Base-by-base conservation (phyloP, 2,329 filamentous ascomycete species). In the Macroventuria anomochaeta region DNA sequence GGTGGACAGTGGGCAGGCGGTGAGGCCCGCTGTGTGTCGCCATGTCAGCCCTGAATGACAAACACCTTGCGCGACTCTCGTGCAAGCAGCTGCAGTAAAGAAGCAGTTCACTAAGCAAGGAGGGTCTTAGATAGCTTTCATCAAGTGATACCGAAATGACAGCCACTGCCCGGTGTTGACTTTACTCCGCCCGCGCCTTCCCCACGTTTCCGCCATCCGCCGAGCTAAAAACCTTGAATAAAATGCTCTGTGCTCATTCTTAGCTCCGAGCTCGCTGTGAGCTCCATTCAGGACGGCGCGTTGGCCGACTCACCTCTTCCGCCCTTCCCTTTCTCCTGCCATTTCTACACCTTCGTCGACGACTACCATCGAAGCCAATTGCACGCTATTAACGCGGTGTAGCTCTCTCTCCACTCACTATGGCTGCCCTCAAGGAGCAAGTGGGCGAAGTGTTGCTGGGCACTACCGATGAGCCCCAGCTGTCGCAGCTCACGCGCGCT, bases 401-500 rank as follows among this genome's bases (percentile, higher is more conserved):
- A 46, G 57, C 47, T 47, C 53, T 42, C 28, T 53, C 48, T 34
- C 43, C 40, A 43, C 46, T 43, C 64, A 58, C 59, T 58, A 75
- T 75, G 72, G 67, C 72, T 34, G 68, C 83, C 57, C 86, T 96
- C 74, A 96, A 91, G 80, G 91, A 93, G 79, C 85, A 75, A 67
- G 77, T 80, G 58, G 75, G 76, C 63, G 79, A 80, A 69, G 74
- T 84, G 65, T 82, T 96, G 66, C 77, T 95, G 56, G 91, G 91
- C 62, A 77, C 76, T 48, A 76, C 79, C 51, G 75, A 80, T 31
- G 81, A 81, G 64, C 77, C 82, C 25, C 82, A 88, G 73, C 78
- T 93, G 62, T 92, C 91, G 41, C 82, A 85, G 57, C 88, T 93
- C 75, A 87, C 88, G 61, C 90, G 87, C 77, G 81, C 86, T 53